Base-by-base conservation (phyloP, 305 asterid genomes). In the Solanum aculeatissimum region DNA sequence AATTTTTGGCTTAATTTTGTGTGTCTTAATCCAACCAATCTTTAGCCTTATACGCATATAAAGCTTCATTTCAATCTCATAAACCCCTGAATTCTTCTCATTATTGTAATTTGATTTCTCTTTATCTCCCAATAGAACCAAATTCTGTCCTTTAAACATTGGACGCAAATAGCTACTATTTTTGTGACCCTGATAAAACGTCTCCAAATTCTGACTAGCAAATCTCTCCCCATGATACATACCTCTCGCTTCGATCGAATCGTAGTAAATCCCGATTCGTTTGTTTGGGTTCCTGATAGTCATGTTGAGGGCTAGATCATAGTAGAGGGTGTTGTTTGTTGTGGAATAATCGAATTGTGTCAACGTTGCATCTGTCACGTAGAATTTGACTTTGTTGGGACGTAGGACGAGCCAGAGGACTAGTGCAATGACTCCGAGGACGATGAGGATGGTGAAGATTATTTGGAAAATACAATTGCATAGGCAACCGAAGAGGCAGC, bases 181-280 rank as follows among this genome's bases (percentile, higher is more conserved):
- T 85, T 87, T 85, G 27, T 78, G 89, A 9, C 86, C 82, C 40
- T 89, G 92, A 65, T 86, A 89, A 80, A 89, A 89, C 3, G 66
- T 63, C 7, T 21, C 62, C 81, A 88, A n/a, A 0, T 63, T 9
- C 1, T 16, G 27, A 45, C 57, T 87, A 2, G 15, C 18, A 25
- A 87, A 83, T 14, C 89, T 77, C 6, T 83, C 21, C 0, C 87
- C 89, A 19, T 87, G 57, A 68, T 89, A 89, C 15, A 80, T 66
- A 3, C 83, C 89, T 54, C 84, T 63, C 2, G 86, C 89, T 63
- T 89, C 90, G 13, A 89, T 70, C 0, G 5, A 55, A 18, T 89
- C 90, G 51, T 89, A 89, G 85, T 87, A 87, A 35, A 89, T 60
- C 7, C 90, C 92, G 29, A 89, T 86, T 13, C 90, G 86, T n/a